These are phyloP conservation scores for Acer negundo DNA, from an alignment of 345 rosid species.

Conservation along the genomic window DNA sequence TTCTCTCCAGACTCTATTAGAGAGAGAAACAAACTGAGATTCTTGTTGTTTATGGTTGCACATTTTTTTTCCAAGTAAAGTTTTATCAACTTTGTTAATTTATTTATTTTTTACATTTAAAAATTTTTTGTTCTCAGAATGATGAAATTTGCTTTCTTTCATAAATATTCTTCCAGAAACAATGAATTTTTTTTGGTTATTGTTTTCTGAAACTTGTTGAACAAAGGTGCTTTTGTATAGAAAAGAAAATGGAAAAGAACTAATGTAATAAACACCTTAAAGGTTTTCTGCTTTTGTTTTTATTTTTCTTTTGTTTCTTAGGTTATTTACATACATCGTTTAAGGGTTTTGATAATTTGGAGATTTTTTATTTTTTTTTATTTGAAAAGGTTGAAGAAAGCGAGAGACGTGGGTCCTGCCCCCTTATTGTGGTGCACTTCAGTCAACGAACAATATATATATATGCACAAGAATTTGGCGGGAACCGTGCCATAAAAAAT, in stretches of 20 bases:
- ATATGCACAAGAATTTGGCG: constrained; percentile 48
- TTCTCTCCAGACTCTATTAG: background rate
- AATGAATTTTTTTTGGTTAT: background rate
- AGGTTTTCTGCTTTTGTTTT: background rate
- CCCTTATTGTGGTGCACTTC: constrained; percentile 47
- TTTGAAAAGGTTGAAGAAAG: constrained; percentile 30
- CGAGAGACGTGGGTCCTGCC: constrained; percentile 64
- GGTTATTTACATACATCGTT: background rate
- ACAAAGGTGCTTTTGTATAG: background rate
- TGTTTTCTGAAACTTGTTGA: background rate
- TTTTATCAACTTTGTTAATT: background rate
- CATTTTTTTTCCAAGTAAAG: background rate
- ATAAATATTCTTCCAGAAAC: background rate
- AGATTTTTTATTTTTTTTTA: background rate
- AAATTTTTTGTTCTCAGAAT: too few species aligned
- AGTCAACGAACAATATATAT: constrained; percentile 44
- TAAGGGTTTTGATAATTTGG: constrained; percentile 23
- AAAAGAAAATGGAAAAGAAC: background rate
- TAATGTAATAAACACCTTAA: too few species aligned
- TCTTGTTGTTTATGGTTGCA: background rate
- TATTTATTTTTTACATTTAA: background rate
- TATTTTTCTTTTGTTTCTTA: background rate
- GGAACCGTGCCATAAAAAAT: constrained; percentile 41
- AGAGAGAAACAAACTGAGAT: background rate
- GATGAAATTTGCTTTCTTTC: background rate